These are phyloP conservation scores for Vaucheria bursata DNA, from an alignment of 352 stramenopile species.

Conservation along the genomic window DNA sequence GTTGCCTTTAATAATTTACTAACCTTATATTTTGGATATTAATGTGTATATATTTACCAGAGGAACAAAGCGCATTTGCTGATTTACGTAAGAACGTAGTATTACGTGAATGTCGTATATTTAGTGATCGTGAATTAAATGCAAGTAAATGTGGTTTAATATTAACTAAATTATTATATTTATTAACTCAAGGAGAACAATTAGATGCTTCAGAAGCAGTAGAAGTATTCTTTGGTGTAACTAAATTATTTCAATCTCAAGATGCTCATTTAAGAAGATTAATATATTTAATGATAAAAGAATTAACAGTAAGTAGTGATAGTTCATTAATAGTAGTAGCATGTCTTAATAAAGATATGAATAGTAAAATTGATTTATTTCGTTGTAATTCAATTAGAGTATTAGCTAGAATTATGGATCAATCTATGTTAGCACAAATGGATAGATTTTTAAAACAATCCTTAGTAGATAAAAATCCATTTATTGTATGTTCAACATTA, in stretches of 20 bases:
- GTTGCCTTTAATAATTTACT: too few species aligned
- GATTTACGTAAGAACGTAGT: neutral
- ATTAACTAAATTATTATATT: slow-evolving; percentile 96
- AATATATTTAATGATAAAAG: slow-evolving; percentile 93
- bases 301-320: slow-evolving; percentile 78
- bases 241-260: slow-evolving; percentile 99
- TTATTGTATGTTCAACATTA: too few species aligned
- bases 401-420: slow-evolving; percentile 80
- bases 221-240: slow-evolving; percentile 95
- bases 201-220: slow-evolving; percentile 80
- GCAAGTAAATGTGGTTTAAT: slow-evolving; percentile 94
- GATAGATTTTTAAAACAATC: slow-evolving; percentile 51
- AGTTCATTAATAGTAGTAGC: slow-evolving; percentile 92
- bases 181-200: slow-evolving; percentile 92
- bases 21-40: too few species aligned
- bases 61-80: neutral
- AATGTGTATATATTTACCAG: too few species aligned
- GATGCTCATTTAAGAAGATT: slow-evolving; percentile 92
- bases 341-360: slow-evolving; percentile 99
- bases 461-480: too few species aligned
- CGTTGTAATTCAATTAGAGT: slow-evolving; percentile 96
- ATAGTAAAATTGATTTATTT: slow-evolving; percentile 91
- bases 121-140: slow-evolving; percentile 92
- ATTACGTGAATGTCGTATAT: slow-evolving; percentile 92
- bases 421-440: slow-evolving; percentile 68